Base-by-base conservation (phyloP, 768 basidiomycete genomes). In the Lentinus tigrinus region DNA sequence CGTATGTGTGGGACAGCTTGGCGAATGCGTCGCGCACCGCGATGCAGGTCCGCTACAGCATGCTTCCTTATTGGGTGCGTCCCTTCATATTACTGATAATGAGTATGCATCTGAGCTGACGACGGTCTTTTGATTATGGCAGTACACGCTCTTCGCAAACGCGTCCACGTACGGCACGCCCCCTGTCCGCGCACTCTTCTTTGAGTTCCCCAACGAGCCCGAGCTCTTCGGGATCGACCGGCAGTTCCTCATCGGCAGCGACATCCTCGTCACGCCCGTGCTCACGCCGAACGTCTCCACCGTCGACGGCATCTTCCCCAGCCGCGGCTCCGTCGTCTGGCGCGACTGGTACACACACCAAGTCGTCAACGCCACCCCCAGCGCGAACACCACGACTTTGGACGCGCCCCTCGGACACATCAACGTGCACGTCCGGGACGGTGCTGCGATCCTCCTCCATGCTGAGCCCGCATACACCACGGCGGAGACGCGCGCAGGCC, bases 161-260 rank as follows among this genome's bases (percentile, higher is more conserved):
- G 83, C 84, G 2, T 73, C 74, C 56, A 47, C 74, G n/a, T 78
- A 83, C 58, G 88, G 87, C 19, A 84, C 84, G 0, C 85, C 87
- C 6, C 77, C 87, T 24, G 72, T 87, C 19, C 75, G 81, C 54
- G 84, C 87, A 13, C 68, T 88, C 37, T 88, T 79, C 78, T 87
- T 79, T 78, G 80, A 80, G 58, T 89, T 87, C 64, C 86, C 88
- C 8, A 78, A 81, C 53, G 88, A 89, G 67, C 10, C 71, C 0
- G 72, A 76, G 34, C 87, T 87, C 0, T 88, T 76, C 69, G 66
- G 73, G 3, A 81, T 88, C 66, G 87, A 87, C 60, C 75, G 81
- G 38, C 87, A 89, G 64, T 88, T 85, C 78, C 80, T 89, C 76
- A 88, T 77, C 64, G 88, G 87, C 11, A 75, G 81, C 62, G 82